These are phyloP conservation scores for Austroboletus novae-zelandiae DNA, from an alignment of 1,284 basidiomycete genomes.

Conservation along the genomic window DNA sequence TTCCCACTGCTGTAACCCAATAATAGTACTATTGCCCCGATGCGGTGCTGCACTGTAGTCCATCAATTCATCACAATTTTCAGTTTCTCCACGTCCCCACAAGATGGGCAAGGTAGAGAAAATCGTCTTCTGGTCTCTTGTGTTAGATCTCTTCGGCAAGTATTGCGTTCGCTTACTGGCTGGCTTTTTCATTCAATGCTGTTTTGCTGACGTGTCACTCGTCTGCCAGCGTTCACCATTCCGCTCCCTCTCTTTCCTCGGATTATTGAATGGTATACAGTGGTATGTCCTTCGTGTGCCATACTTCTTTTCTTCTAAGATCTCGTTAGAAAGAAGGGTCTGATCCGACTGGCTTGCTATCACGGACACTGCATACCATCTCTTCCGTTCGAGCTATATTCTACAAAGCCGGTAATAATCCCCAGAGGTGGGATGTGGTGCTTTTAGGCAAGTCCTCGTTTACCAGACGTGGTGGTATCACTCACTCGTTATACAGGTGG, in stretches of 20 bases:
- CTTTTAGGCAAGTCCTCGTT: constrained; percentile 53
- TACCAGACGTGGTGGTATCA: background rate
- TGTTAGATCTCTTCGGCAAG: constrained; percentile 81
- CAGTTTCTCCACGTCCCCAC: background rate
- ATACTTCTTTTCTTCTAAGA: background rate
- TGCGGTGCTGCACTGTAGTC: too few species aligned
- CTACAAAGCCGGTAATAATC: constrained; percentile 57
- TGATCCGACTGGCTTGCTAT: constrained; percentile 68
- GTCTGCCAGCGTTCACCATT: constrained; percentile 77
- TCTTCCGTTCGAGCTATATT: constrained; percentile 62
- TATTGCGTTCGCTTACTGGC: background rate
- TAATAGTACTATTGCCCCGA: too few species aligned
- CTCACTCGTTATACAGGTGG: constrained; percentile 51
- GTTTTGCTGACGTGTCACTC: constrained; percentile 10
- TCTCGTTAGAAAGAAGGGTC: constrained; percentile 60
- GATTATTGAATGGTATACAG: constrained; percentile 85
- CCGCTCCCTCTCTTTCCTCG: constrained; percentile 90
- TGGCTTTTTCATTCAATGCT: background rate
- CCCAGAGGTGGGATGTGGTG: constrained; percentile 80
- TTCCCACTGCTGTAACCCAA: too few species aligned
- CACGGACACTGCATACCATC: constrained; percentile 62
- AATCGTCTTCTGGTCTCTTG: constrained; percentile 78
- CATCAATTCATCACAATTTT: background rate
- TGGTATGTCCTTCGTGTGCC: constrained; percentile 42
- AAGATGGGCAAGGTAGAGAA: constrained; percentile 66